phyloP scores from a whole-genome alignment of 768 basidiomycete genomes.

The Suillus luteus region DNA sequence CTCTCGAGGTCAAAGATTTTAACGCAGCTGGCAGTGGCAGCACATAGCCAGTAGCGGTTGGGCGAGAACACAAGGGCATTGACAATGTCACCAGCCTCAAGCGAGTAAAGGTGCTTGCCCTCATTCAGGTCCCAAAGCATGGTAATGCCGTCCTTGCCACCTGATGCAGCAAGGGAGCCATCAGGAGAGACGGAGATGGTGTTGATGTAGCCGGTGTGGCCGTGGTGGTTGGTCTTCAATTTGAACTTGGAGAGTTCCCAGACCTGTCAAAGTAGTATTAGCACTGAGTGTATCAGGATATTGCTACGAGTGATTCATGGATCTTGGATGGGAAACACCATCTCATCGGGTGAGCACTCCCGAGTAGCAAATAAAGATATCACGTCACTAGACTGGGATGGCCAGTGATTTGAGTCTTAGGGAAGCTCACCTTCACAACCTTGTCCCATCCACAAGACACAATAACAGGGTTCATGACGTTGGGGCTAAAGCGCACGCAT shows the following conservation, averaged over 20 bases:
- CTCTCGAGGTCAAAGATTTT: slow-evolving; percentile 99
- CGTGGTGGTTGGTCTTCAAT: slow-evolving; percentile 99
- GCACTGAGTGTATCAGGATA: slow-evolving; percentile 12
- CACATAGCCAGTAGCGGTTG: slow-evolving; percentile 99
- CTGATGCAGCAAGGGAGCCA: slow-evolving; percentile 97
- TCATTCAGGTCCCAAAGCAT: slow-evolving; percentile 99
- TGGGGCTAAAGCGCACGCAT: slow-evolving; percentile 99
- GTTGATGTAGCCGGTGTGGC: slow-evolving; percentile 99
- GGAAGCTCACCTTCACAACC: slow-evolving; percentile 88
- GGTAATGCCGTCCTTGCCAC: slow-evolving; percentile 99
- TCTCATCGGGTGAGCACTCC: slow-evolving; percentile 71
- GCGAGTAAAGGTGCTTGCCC: slow-evolving; percentile 99
- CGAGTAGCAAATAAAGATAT: slow-evolving; percentile 85
- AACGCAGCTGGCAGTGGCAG: slow-evolving; percentile 94
- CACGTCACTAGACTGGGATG: slow-evolving; percentile 28
- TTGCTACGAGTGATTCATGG: slow-evolving; percentile 52
- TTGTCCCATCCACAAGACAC: slow-evolving; percentile 99
- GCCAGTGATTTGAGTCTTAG: slow-evolving; percentile 7
- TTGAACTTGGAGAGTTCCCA: slow-evolving; percentile 99
- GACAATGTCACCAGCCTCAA: slow-evolving; percentile 97
- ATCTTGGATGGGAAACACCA: slow-evolving; percentile 77
- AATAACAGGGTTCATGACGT: slow-evolving; percentile 95
- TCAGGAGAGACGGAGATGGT: slow-evolving; percentile 98
- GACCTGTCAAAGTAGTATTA: slow-evolving; percentile 55
- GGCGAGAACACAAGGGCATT: slow-evolving; percentile 99